Evolutionary conservation across 495 filamentous ascomycete species (phyloP), one percentile per base, ranked within the genome.

Genomic region (Filosporella fistucella): DNA sequence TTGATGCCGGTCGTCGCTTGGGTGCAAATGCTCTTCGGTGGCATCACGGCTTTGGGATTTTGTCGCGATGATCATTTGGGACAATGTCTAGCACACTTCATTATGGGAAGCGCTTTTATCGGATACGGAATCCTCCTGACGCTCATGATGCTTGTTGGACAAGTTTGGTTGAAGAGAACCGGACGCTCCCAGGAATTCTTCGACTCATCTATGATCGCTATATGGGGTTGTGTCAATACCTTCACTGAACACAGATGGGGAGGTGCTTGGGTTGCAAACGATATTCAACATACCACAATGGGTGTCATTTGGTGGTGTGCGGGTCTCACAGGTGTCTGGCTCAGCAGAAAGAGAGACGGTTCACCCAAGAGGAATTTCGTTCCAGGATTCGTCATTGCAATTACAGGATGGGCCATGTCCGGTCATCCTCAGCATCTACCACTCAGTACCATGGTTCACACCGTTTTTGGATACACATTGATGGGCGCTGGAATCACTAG

Each of bases 201-300:
- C 68, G 93, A 98, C 65, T 91, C 86, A 38, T 63, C 85, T 10
- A 73, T 97, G 29, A 98, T 98, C 60, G 85, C 90, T 1, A 80
- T 83, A 9, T 98, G 93, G 93, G 93, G 93, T 33, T 88, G 86
- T 61, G 82, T 98, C 64, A 98, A 97, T 63, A 97, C 94, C 29
- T 97, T 98, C 62, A 97, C 94, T 13, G 93, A 97, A 63, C 93
- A 98, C 64, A 78, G 86, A 28, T 98, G 93, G 93, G 94, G 94
- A 28, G 68, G 71, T 0, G 70, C 77, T 1, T 98, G 93, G 93
- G 91, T 85, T n/a, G 77, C 79, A 59, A 96, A 96, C 60, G 93
- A 98, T 63, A 80, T 95, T 63, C 93, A 98, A 63, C 94, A 97
- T 60, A 98, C 93, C 0, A 85, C 83, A 10, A 98, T 97, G 94